phyloP scores from a whole-genome alignment of 805 yeast species.

The Lachancea cidri region DNA sequence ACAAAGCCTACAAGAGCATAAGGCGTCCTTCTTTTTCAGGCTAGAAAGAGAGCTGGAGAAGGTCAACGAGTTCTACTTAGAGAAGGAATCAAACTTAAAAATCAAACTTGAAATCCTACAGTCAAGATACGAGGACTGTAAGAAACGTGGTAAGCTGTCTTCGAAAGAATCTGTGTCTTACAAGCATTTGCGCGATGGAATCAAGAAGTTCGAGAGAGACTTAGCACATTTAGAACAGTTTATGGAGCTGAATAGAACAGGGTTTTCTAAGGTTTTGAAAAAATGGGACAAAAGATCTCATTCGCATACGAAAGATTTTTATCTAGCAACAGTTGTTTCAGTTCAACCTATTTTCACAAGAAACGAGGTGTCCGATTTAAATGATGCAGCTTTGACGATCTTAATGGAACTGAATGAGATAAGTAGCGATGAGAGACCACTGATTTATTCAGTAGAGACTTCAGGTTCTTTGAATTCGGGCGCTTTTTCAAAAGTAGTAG shows the following conservation, averaged over 20 bases:
- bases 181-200: slow-evolving; percentile 79
- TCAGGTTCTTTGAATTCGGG: neutral
- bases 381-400: slow-evolving; percentile 49
- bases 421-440: slow-evolving; percentile 14
- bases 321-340: slow-evolving; percentile 85
- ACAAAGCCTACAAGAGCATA: slow-evolving; percentile 72
- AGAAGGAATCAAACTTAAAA: slow-evolving; percentile 83
- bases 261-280: slow-evolving; percentile 90
- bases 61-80: slow-evolving; percentile 86
- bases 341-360: slow-evolving; percentile 96
- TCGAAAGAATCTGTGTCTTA: slow-evolving; percentile 70
- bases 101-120: slow-evolving; percentile 70
- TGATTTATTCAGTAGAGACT: neutral
- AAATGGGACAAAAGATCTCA: slow-evolving; percentile 98
- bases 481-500: neutral
- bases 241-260: slow-evolving; percentile 91
- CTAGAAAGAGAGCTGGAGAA: slow-evolving; percentile 93
- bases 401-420: slow-evolving; percentile 28
- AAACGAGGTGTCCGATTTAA: slow-evolving; percentile 75
- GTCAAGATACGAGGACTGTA: slow-evolving; percentile 57
- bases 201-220: slow-evolving; percentile 85
- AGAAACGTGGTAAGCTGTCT: slow-evolving; percentile 40
- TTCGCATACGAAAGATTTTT: slow-evolving; percentile 89
- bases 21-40: slow-evolving; percentile 80
- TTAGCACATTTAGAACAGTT: slow-evolving; percentile 85